A percentile compares a stretch with the other conserved stretches of the same genome.
phyloP scores from a whole-genome alignment of 768 basidiomycete genomes.

The Suillus occidentalis region DNA sequence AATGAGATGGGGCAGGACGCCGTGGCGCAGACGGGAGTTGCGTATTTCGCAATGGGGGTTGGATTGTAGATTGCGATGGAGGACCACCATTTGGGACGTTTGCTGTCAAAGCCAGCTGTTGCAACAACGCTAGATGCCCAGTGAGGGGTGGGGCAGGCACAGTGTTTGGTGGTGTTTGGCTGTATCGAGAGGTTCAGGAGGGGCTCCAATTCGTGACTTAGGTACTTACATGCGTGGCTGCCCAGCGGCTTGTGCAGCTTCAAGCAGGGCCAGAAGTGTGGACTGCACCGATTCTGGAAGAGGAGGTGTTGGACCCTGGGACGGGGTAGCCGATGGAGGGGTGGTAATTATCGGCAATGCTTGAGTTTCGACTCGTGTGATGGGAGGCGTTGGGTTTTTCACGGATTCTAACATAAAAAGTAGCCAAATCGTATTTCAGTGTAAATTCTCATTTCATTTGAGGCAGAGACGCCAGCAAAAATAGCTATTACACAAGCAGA shows the following conservation, averaged over 20 bases:
- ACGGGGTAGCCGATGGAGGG: conserved; percentile 27
- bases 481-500: conserved; percentile 66
- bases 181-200: conserved; percentile 23
- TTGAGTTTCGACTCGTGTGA: conserved; percentile 39
- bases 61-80: conserved; percentile 17
- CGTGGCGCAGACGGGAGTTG: conserved; percentile 19
- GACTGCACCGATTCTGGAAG: conserved; percentile 48
- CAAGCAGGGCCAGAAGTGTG: conserved; percentile 66
- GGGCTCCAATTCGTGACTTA: conserved; percentile 1
- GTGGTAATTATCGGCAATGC: conserved; percentile 28
- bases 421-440: conserved; percentile 61
- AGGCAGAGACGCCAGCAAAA: conserved; percentile 39
- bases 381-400: conserved; percentile 37
- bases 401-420: conserved; percentile 60
- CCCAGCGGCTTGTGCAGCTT: conserved; percentile 51
- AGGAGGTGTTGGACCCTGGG: conserved; percentile 22
- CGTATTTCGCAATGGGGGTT: neutral
- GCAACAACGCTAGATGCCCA: conserved; percentile 68
- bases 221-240: conserved; percentile 41
- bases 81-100: conserved; percentile 35
- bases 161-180: conserved; percentile 66
- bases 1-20: conserved; percentile 24
- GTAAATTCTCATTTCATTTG: conserved; percentile 55
- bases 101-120: conserved; percentile 72
- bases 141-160: conserved; percentile 37